phyloP scores from a whole-genome alignment of 768 basidiomycete species.

The Strobilomyces confusus region DNA sequence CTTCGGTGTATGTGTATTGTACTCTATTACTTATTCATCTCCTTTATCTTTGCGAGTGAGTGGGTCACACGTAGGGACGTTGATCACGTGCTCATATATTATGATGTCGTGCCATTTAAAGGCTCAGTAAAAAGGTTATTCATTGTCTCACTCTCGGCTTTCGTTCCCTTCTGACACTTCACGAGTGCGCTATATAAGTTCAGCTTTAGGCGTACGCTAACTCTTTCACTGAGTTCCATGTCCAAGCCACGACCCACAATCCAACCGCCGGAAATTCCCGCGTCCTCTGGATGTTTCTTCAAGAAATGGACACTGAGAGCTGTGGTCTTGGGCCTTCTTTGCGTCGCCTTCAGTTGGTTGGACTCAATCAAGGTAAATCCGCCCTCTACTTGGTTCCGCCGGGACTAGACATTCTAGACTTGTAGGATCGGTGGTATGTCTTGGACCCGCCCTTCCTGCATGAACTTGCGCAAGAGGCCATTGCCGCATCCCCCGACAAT shows the following conservation, averaged over 20 bases:
- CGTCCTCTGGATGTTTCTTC: slow-evolving; percentile 6
- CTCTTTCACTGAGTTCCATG: slow-evolving; percentile 15
- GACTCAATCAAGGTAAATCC: slow-evolving; percentile 61
- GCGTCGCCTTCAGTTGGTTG: slow-evolving; percentile 43
- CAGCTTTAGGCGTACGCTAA: background rate
- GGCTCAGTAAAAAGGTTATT: background rate
- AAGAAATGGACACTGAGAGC: slow-evolving; percentile 34
- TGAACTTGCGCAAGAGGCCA: slow-evolving; percentile 67
- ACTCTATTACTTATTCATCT: slow-evolving; percentile 31
- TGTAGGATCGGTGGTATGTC: slow-evolving; percentile 82
- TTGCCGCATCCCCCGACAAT: slow-evolving; percentile 61
- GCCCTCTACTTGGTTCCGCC: background rate
- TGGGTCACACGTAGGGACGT: background rate
- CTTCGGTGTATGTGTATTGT: slow-evolving; percentile 29
- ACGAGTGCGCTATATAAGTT: background rate
- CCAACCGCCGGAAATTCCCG: background rate
- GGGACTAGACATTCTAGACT: background rate
- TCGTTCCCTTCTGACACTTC: background rate
- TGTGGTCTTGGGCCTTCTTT: slow-evolving; percentile 25
- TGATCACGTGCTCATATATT: background rate
- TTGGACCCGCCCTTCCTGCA: slow-evolving; percentile 73
- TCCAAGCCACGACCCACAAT: slow-evolving; percentile 6
- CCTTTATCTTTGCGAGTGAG: background rate
- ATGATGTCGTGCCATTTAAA: slow-evolving; percentile 2
- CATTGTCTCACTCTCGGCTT: background rate